Evolutionary conservation across 108 stramenopile genomes (phyloP).

Genomic region (Nitzschia sp.): DNA sequence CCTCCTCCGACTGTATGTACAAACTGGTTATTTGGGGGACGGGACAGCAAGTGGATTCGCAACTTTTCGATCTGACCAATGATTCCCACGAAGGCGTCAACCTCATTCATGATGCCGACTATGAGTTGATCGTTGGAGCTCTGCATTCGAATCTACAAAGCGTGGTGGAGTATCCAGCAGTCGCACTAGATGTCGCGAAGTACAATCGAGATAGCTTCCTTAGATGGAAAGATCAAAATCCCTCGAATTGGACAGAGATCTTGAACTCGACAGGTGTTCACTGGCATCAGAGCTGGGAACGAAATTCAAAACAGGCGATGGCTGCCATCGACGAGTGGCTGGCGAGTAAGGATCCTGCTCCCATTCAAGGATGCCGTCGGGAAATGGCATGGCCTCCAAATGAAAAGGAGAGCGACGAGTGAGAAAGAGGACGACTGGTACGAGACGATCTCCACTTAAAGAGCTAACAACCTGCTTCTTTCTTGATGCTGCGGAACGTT

Average conservation of each 20-base stretch:
- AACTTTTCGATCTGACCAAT: slow-evolving; percentile 26
- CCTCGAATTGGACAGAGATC: slow-evolving; percentile 1
- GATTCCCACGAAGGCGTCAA: slow-evolving; percentile 21
- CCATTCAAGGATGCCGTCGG: slow-evolving; percentile 12
- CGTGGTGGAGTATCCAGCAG: slow-evolving; percentile 13
- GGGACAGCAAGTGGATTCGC: slow-evolving; percentile 18
- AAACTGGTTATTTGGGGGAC: slow-evolving; percentile 33
- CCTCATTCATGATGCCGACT: slow-evolving; percentile 12
- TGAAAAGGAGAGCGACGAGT: too few species aligned
- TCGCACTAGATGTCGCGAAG: slow-evolving; percentile 23
- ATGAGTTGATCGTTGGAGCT: not conserved
- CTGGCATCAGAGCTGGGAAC: slow-evolving; percentile 6
- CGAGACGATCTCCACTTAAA: too few species aligned
- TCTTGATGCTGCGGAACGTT: too few species aligned
- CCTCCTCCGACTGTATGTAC: not conserved
- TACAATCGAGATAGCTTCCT: slow-evolving; percentile 20
- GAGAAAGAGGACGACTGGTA: too few species aligned
- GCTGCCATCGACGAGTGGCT: slow-evolving; percentile 19
- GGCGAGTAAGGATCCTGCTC: not conserved
- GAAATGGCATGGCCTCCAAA: slow-evolving; percentile 15
- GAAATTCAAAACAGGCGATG: not conserved
- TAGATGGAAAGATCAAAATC: slow-evolving; percentile 15
- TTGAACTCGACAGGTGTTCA: not conserved
- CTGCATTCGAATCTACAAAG: slow-evolving; percentile 11
- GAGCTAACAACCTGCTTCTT: too few species aligned